Evolutionary conservation across 768 basidiomycete genomes (phyloP).

Genomic region (Candolleomyces efflorescens): DNA sequence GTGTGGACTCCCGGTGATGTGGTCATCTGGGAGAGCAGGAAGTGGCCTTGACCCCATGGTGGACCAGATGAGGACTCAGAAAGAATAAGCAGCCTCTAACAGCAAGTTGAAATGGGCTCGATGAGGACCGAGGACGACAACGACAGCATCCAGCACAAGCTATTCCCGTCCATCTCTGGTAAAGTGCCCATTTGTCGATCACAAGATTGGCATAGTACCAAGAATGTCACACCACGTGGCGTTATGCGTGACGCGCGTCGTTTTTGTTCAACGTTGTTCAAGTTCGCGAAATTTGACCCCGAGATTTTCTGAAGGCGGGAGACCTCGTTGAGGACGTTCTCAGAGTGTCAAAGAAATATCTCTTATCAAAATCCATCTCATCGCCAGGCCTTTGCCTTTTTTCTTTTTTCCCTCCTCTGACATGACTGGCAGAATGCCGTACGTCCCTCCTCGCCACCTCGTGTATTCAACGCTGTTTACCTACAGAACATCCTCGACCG

Average conservation of each 20-base stretch:
- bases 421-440: constrained; percentile 7
- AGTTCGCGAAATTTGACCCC: no score
- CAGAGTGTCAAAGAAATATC: not conserved
- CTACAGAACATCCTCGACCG: not conserved
- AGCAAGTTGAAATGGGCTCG: not conserved
- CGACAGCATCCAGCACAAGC: not conserved
- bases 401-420: not conserved
- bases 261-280: not conserved
- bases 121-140: not conserved
- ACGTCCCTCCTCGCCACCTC: constrained; percentile 6
- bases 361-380: not conserved
- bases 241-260: not conserved
- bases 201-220: constrained; percentile 1
- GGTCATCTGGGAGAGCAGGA: constrained; percentile 1
- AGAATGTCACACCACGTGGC: not conserved
- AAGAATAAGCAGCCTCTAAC: not conserved
- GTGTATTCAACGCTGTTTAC: constrained; percentile 4
- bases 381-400: not conserved
- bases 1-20: not conserved
- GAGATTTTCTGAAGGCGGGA: no score
- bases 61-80: not conserved
- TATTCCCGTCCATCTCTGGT: constrained; percentile 9
- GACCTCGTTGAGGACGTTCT: not conserved
- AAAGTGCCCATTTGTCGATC: not conserved
- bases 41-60: not conserved